These are phyloP conservation scores for Diutina scorzettiae DNA, from an alignment of 1,139 yeast species.

Conservation along the genomic window DNA sequence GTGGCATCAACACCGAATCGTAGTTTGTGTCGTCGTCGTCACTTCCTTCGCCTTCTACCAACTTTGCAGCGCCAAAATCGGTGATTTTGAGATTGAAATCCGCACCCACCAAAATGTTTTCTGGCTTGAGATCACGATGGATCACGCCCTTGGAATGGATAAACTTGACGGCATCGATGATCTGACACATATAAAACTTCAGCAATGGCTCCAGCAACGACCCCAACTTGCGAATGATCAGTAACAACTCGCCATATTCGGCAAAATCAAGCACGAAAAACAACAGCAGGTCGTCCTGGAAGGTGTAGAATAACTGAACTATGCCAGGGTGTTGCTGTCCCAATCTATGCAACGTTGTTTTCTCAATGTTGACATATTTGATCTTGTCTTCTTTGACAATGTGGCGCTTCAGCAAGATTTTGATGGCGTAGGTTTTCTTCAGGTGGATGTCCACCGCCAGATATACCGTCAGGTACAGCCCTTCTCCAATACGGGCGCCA, in stretches of 20 bases:
- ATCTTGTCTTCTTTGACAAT: constrained; percentile 70
- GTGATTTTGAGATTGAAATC: constrained; percentile 80
- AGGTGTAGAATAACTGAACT: constrained; percentile 62
- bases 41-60: constrained; percentile 22
- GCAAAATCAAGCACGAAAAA: constrained; percentile 74
- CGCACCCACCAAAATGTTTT: constrained; percentile 36
- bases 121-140: constrained; percentile 6
- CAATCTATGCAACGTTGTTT: constrained; percentile 58
- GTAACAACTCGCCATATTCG: constrained; percentile 63
- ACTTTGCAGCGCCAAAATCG: constrained; percentile 97
- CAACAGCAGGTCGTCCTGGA: constrained; percentile 62
- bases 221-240: constrained; percentile 47
- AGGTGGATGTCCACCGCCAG: constrained; percentile 53
- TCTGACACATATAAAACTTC: background rate
- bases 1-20: constrained; percentile 7
- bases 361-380: constrained; percentile 69
- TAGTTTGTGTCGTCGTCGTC: constrained; percentile 31
- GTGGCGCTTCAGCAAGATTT: constrained; percentile 61
- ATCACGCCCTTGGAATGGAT: constrained; percentile 5
- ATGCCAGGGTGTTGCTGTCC: constrained; percentile 58
- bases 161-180: constrained; percentile 4
- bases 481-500: constrained; percentile 68
- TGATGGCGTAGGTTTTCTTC: constrained; percentile 55
- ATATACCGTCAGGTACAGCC: constrained; percentile 69
- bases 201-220: constrained; percentile 39